Evolutionary conservation across 1,284 basidiomycete species (phyloP).

Genomic region (Pyrrhoderma noxium): DNA sequence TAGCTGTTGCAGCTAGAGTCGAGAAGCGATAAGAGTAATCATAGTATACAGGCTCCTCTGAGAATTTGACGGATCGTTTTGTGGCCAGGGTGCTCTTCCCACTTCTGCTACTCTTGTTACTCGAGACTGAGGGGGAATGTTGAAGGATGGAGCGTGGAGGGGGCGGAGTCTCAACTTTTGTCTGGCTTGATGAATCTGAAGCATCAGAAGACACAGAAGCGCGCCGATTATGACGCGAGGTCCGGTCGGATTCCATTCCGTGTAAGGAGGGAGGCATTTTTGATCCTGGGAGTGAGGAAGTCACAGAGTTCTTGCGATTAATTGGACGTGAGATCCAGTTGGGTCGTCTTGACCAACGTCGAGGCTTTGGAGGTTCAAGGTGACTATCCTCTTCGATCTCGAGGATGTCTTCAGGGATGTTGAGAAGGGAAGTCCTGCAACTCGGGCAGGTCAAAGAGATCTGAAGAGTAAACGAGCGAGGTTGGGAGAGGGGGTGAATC

Average conservation of each 20-base stretch:
- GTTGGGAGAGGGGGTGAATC: too few species aligned
- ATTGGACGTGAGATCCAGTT: slow-evolving; percentile 14
- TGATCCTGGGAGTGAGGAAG: slow-evolving; percentile 8
- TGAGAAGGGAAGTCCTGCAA: slow-evolving; percentile 13
- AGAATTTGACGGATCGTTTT: slow-evolving; percentile 19
- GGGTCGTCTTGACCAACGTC: slow-evolving; percentile 13
- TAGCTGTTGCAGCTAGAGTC: not conserved
- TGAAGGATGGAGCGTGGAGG: slow-evolving; percentile 16
- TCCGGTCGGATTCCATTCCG: not conserved
- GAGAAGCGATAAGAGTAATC: slow-evolving; percentile 18
- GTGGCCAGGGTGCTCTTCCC: slow-evolving; percentile 16
- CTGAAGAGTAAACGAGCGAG: slow-evolving; percentile 8
- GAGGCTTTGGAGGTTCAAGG: slow-evolving; percentile 5
- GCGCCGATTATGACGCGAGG: slow-evolving; percentile 65
- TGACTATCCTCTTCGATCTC: slow-evolving; percentile 14
- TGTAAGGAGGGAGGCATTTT: not conserved
- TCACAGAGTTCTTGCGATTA: slow-evolving; percentile 13
- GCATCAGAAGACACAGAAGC: slow-evolving; percentile 76
- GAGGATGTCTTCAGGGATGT: slow-evolving; percentile 18
- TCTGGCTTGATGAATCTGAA: slow-evolving; percentile 66
- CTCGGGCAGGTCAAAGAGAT: slow-evolving; percentile 16
- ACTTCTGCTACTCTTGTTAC: slow-evolving; percentile 10
- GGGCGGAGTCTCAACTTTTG: slow-evolving; percentile 14
- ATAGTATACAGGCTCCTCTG: slow-evolving; percentile 18
- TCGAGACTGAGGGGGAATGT: slow-evolving; percentile 17